Conservation (phyloP, 2,329 filamentous ascomycete species). For the Rutstroemia sp. region DNA sequence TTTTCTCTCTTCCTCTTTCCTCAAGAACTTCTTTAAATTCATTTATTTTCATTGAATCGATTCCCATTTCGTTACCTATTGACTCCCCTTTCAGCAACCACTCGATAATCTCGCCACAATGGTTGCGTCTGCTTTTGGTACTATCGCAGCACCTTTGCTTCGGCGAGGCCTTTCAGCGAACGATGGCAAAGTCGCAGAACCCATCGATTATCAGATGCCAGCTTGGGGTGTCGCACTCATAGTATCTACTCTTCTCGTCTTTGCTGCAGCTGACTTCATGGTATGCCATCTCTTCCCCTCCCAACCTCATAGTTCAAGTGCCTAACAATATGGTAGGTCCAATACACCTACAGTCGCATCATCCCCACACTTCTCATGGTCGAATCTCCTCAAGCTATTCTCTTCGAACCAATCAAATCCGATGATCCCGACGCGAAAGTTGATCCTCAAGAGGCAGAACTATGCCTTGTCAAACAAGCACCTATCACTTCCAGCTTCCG, state of each 20-base stretch:
- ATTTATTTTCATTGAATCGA: no score
- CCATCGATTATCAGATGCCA: conserved; percentile 13
- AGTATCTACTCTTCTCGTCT: conserved; percentile 8
- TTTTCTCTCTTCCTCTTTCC: no score
- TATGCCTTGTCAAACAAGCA: conserved; percentile 41
- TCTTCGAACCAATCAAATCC: conserved; percentile 36
- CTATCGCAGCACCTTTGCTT: no score
- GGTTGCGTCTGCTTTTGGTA: no score
- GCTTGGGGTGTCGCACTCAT: conserved; percentile 19
- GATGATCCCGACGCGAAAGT: conserved; percentile 28
- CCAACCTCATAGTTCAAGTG: background rate
- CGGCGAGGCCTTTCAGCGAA: no score
- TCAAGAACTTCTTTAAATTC: no score
- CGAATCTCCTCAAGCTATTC: conserved; percentile 47
- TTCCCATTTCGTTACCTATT: no score
- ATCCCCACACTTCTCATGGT: conserved; percentile 56
- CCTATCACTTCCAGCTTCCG: conserved; percentile 56
- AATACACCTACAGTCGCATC: conserved; percentile 53
- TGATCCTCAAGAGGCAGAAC: conserved; percentile 29
- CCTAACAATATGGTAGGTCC: conserved; percentile 31
- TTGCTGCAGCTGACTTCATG: conserved; percentile 11
- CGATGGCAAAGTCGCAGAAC: no score
- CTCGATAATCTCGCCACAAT: no score
- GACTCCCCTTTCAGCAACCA: no score
- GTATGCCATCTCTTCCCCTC: conserved; percentile 10